phyloP scores from a whole-genome alignment of 176 grass and related monocot species.

The Aechmea fasciata region DNA sequence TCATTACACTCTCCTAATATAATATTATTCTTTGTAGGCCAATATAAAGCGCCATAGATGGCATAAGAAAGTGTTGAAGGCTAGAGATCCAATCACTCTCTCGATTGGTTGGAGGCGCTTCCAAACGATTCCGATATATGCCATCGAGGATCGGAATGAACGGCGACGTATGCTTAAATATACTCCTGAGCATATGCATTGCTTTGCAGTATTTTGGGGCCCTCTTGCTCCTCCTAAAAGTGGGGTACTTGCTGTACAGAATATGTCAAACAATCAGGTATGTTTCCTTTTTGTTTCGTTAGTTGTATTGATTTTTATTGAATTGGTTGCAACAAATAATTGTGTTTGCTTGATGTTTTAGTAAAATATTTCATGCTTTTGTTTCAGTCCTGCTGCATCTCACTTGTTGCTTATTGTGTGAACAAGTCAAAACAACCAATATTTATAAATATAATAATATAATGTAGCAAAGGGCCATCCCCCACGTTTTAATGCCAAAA shows the following conservation, averaged over 20 bases:
- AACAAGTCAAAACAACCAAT: too few relatives aligned
- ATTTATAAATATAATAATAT: too few relatives aligned
- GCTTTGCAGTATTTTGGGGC: conserved; percentile 93
- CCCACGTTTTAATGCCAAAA: too few relatives aligned
- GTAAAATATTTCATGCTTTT: not conserved
- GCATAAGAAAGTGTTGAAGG: conserved; percentile 92
- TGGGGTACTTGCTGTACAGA: conserved; percentile 83
- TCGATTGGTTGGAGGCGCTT: conserved; percentile 89
- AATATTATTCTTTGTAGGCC: conserved; percentile 27
- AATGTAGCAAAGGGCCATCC: too few relatives aligned
- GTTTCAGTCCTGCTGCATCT: too few relatives aligned
- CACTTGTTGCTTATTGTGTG: too few relatives aligned
- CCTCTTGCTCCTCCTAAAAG: conserved; percentile 92
- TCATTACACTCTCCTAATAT: too few relatives aligned
- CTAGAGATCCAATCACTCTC: conserved; percentile 76
- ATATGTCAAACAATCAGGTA: conserved; percentile 62
- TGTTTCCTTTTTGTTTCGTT: not conserved
- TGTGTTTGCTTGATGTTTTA: not conserved
- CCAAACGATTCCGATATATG: conserved; percentile 82
- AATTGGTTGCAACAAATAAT: not conserved
- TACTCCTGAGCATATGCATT: conserved; percentile 98
- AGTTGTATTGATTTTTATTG: not conserved
- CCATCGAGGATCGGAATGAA: conserved; percentile 80
- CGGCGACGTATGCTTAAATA: conserved; percentile 95
- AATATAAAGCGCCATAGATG: conserved; percentile 88